Conservation (phyloP, 352 stramenopile species). For the Globisporangium iwayamae region DNA sequence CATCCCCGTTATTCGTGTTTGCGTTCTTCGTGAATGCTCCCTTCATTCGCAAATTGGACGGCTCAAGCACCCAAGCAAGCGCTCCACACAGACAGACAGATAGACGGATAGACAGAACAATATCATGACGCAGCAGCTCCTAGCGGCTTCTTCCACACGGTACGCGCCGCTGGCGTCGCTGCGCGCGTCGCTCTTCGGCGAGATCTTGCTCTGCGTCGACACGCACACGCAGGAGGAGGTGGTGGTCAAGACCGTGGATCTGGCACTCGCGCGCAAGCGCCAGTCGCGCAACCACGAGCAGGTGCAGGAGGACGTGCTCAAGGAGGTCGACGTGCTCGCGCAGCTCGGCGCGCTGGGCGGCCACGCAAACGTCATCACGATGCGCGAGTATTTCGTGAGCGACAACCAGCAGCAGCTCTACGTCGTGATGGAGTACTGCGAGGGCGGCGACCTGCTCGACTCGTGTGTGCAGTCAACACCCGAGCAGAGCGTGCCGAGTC, state of each 20-base stretch:
- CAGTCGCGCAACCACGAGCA: constrained; percentile 41
- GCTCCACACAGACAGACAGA: neutral
- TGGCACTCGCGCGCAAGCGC: constrained; percentile 50
- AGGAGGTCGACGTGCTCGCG: constrained; percentile 64
- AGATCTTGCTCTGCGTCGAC: constrained; percentile 66
- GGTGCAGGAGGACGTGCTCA: constrained; percentile 69
- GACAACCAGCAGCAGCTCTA: constrained; percentile 43
- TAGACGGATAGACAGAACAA: neutral
- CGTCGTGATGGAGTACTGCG: constrained; percentile 78
- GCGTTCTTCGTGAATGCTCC: constrained; percentile 1
- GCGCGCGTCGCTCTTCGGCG: constrained; percentile 60
- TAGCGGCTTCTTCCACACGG: constrained; percentile 16
- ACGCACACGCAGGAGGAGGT: constrained; percentile 48
- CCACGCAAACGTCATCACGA: constrained; percentile 68
- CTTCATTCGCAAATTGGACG: neutral
- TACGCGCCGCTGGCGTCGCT: constrained; percentile 48
- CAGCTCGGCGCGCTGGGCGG: constrained; percentile 47
- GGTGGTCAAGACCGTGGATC: constrained; percentile 69
- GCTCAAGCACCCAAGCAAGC: neutral
- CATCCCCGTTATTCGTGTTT: neutral
- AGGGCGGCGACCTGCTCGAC: constrained; percentile 69
- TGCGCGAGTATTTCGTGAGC: constrained; percentile 67
- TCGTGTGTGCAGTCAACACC: constrained; percentile 28
- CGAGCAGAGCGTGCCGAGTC: constrained; percentile 1
- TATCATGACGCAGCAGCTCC: constrained; percentile 1